Evolutionary conservation across 176 grass and related monocot genomes (phyloP).

Genomic region (Avena insularis): DNA sequence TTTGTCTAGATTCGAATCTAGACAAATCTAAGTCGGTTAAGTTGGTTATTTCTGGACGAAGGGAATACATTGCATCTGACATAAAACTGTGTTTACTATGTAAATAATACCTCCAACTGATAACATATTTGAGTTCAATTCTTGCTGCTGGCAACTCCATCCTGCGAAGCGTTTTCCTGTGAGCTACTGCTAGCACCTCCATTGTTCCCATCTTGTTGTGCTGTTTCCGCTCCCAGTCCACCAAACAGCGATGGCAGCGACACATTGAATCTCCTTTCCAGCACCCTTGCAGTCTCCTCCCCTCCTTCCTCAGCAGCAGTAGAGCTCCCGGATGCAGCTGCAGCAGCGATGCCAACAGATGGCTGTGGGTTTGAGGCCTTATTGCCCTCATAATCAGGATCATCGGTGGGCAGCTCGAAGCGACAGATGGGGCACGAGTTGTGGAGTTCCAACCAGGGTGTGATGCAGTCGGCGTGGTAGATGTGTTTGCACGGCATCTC

Average conservation of each 20-base stretch:
- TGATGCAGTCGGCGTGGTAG: slow-evolving; percentile 80
- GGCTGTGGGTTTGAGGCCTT: slow-evolving; percentile 42
- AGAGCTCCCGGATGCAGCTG: slow-evolving; percentile 43
- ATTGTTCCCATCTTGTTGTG: slow-evolving; percentile 54
- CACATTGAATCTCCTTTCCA: slow-evolving; percentile 63
- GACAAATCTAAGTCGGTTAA: too few relatives aligned
- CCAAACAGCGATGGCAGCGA: slow-evolving; percentile 64
- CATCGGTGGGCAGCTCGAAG: slow-evolving; percentile 91
- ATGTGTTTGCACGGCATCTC: slow-evolving; percentile 96
- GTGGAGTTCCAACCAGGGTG: slow-evolving; percentile 93
- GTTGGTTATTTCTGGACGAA: too few relatives aligned
- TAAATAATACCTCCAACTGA: slow-evolving; percentile 51
- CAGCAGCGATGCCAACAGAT: slow-evolving; percentile 4
- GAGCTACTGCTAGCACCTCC: slow-evolving; percentile 52
- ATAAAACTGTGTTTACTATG: slow-evolving; percentile 11
- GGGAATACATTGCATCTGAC: not conserved
- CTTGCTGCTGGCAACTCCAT: slow-evolving; percentile 49
- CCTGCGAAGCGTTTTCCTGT: slow-evolving; percentile 44
- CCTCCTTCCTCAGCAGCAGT: slow-evolving; percentile 38
- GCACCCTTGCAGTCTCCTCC: slow-evolving; percentile 43
- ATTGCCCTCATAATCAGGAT: slow-evolving; percentile 74
- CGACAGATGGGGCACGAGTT: slow-evolving; percentile 97
- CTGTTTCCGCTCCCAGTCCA: slow-evolving; percentile 53
- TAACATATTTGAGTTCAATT: slow-evolving; percentile 45
- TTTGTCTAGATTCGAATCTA: too few relatives aligned